phyloP scores from a whole-genome alignment of 148 eudicot species.

The Camellia lanceoleosa region DNA sequence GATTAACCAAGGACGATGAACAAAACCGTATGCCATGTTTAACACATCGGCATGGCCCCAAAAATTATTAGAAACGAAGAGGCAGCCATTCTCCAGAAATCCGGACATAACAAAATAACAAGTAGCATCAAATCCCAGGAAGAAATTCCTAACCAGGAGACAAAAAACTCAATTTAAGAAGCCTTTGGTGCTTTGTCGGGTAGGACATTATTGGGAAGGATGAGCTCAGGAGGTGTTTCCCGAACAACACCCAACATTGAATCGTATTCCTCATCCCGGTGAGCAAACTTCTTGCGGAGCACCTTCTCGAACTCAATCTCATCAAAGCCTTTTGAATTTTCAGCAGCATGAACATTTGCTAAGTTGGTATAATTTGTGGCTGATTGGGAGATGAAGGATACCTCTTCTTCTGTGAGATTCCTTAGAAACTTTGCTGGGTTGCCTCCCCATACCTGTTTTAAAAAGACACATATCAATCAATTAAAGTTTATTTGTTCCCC shows the following conservation, averaged over 20 bases:
- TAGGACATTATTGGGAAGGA: constrained; percentile 51
- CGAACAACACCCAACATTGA: constrained; percentile 58
- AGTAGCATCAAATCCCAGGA: constrained; percentile 6
- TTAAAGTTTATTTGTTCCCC: not conserved
- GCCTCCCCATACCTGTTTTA: constrained; percentile 63
- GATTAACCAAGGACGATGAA: not conserved
- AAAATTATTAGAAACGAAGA: not conserved
- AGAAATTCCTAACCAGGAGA: not conserved
- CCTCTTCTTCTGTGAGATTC: constrained; percentile 87
- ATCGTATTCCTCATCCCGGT: constrained; percentile 66
- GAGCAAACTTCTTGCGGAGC: constrained; percentile 67
- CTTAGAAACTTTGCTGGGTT: constrained; percentile 88
- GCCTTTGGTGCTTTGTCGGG: constrained; percentile 53
- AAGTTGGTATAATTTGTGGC: constrained; percentile 67
- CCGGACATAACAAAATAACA: not conserved
- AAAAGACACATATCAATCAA: not conserved
- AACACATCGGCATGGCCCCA: not conserved
- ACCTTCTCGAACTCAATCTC: constrained; percentile 70
- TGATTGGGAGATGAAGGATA: constrained; percentile 75
- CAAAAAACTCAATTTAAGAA: constrained; percentile 15
- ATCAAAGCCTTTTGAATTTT: constrained; percentile 73
- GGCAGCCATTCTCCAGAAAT: constrained; percentile 6
- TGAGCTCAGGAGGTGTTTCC: constrained; percentile 64
- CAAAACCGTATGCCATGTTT: not conserved
- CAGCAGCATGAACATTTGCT: constrained; percentile 80